Percentiles rank a stretch among this genome's conserved stretches.
Evolutionary conservation across 305 asterid species (phyloP).

Genomic region (Salvia sclarea): DNA sequence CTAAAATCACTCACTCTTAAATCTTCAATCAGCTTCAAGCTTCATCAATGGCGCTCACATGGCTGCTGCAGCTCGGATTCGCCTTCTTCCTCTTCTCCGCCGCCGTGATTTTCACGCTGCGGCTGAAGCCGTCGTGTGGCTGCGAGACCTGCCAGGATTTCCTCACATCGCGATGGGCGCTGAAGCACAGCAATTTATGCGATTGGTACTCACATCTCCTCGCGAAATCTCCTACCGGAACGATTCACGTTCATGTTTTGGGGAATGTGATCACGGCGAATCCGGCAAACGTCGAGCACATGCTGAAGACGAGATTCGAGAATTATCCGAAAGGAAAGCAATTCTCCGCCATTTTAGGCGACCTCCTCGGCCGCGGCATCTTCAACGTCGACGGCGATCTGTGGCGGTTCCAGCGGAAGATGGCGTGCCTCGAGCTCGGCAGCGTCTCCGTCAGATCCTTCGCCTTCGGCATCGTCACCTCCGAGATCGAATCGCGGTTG

Average conservation of each 20-base stretch:
- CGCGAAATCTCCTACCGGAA: conserved; percentile 49
- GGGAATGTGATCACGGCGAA: conserved; percentile 61
- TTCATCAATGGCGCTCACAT: conserved; percentile 18
- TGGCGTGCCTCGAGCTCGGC: conserved; percentile 61
- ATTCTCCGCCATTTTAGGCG: conserved; percentile 56
- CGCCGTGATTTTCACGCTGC: not conserved
- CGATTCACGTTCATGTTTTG: conserved; percentile 60
- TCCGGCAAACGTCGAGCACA: conserved; percentile 56
- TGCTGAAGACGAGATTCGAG: conserved; percentile 58
- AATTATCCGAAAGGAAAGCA: conserved; percentile 68
- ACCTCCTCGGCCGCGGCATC: conserved; percentile 66
- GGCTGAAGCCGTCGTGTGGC: conserved; percentile 48
- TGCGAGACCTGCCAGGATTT: conserved; percentile 54
- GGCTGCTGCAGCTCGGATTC: conserved; percentile 29
- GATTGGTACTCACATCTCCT: conserved; percentile 75
- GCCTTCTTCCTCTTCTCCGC: conserved; percentile 24
- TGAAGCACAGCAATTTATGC: conserved; percentile 51
- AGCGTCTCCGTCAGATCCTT: conserved; percentile 51
- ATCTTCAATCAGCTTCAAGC: too few relatives aligned
- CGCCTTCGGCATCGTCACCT: conserved; percentile 46
- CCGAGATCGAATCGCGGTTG: conserved; percentile 52
- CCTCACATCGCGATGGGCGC: conserved; percentile 49
- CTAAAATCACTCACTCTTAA: too few relatives aligned
- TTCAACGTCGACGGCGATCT: conserved; percentile 69
- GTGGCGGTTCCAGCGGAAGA: conserved; percentile 67